Evolutionary conservation across 305 asterid genomes (phyloP), one percentile per base, ranked within the genome.

Genomic region (Fraxinus albicans): DNA sequence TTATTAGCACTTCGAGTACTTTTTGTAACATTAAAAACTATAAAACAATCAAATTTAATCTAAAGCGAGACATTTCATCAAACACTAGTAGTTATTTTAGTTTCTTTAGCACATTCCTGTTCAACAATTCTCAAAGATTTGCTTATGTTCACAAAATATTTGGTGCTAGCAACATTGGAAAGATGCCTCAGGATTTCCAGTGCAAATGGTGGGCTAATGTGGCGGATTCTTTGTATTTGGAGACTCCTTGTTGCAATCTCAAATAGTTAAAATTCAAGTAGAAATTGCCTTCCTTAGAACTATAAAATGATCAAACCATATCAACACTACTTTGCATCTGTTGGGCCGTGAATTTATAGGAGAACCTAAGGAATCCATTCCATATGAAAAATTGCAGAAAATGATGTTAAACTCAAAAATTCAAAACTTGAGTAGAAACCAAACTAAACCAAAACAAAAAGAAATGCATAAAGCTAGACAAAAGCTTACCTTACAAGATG

Each of bases 121-220:
- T 93, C 55, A 88, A 81, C 40, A 88, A 92, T 77, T 92, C 97
- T 34, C 90, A 83, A 42, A 88, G 94, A 88, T 95, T 94, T 78
- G 80, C 85, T 21, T 86, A 83, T 23, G 95, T 94, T 79, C 97
- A 92, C 89, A 91, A 83, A 83, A 89, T 95, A 79, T 95, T 87
- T 76, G 97, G 98, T 23, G 98, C 99, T 53, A 89, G 97, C 90
- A 94, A 93, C 21, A 92, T 89, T 21, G 91, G 81, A 19, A 92
- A 94, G 86, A 88, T 93, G 63, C 91, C 94, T 35, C 89, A 90
- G 98, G 89, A 86, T 83, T 86, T 93, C 92, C 93, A 27, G 91
- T 77, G 81, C 74, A 13, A 87, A 25, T 84, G 81, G 15, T 84
- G 97, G 4, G 92, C 83, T 35, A 35, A 35, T 35, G 40, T 35